Base-by-base conservation (phyloP, 345 rosid species). In the Acer saccharum region DNA sequence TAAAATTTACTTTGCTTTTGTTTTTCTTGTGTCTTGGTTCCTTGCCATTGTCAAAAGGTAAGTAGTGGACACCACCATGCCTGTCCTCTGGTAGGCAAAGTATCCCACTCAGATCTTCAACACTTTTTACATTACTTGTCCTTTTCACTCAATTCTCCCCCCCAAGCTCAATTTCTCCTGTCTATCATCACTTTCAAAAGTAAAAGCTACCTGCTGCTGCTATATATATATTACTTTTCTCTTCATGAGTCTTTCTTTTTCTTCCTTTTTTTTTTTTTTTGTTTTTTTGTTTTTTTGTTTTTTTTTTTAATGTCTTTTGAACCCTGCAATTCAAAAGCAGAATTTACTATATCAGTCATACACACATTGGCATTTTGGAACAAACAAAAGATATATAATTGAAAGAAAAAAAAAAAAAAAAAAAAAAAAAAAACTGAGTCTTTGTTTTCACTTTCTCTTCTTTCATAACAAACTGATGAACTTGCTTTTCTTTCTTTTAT, bases 71-170 rank as follows among this genome's bases (percentile, higher is more conserved):
- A 83, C 87, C 84, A 87, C 76, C 32, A 83, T 88, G 93, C 86
- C 70, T 75, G 86, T 80, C 85, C 75, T 80, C 74, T 77, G 84
- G 60, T 55, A 77, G 92, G 85, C 90, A 91, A 81, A 89, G 87
- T 83, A 93, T 93, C 93, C 91, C 88, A 87, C 89, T 76, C 4
- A 74, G 86, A 86, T 88, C 83, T 77, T 83, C 80, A 69, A 77
- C 82, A 65, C 67, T 79, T 82, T 81, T 57, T 71, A 44, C 85
- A 44, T 8, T 60, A 68, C 76, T 79, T 52, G 79, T 88, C 86
- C 76, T 82, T 69, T 75, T 74, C 75, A 41, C 76, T 55, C 84
- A 32, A 50, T 68, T 60, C 71, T 52, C 32, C 20, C 52, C 71
- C 44, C 25, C 20, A 54, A 29, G 61, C 75, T 27, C 46, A 3